Evolutionary conservation across 345 rosid species (phyloP).

Genomic region (Eutrema heterophyllum): DNA sequence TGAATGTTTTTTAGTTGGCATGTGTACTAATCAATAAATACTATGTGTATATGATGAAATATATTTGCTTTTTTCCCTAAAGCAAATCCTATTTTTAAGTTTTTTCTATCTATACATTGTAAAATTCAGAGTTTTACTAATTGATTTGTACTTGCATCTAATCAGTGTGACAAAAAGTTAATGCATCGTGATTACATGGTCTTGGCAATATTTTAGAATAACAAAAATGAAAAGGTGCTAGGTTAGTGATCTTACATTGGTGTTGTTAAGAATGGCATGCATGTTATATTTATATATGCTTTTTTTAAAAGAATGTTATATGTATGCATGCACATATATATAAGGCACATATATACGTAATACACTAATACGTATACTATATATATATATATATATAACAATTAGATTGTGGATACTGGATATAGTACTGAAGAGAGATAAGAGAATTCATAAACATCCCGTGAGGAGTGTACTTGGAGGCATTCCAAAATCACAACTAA

Average conservation of each 20-base stretch:
- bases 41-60: not conserved
- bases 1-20: not conserved
- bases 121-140: not conserved
- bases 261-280: not conserved
- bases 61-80: not conserved
- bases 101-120: not conserved
- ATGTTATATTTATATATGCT: not conserved
- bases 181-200: not conserved
- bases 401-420: not conserved
- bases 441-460: conserved; percentile 29
- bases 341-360: no score
- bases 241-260: not conserved
- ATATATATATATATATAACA: not conserved
- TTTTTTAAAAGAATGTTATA: not conserved
- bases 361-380: not conserved
- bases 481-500: conserved; percentile 44
- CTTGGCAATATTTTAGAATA: not conserved
- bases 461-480: conserved; percentile 54
- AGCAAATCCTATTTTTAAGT: not conserved
- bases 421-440: not conserved
- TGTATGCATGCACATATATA: not conserved
- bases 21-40: not conserved
- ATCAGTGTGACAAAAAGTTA: not conserved
- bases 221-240: not conserved
- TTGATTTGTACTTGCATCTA: not conserved